phyloP scores from a whole-genome alignment of 1,284 basidiomycete genomes.

The Golubevia pallescens region DNA sequence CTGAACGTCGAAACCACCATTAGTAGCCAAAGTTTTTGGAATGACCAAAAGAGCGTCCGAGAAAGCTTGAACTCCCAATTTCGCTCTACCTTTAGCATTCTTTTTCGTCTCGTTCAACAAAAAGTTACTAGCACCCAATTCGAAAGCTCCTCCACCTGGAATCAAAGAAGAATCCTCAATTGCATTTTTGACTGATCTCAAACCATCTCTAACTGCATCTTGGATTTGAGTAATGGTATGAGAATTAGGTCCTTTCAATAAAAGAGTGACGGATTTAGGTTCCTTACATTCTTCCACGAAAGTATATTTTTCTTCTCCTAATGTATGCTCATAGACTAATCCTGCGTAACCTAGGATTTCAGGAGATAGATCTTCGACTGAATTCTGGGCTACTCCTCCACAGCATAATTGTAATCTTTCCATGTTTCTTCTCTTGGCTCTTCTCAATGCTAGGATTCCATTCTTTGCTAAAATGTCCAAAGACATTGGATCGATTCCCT shows the following conservation, averaged over 20 bases:
- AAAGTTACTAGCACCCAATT: constrained; percentile 88
- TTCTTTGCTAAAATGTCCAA: constrained; percentile 96
- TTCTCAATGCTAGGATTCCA: constrained; percentile 89
- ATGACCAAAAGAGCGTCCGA: constrained; percentile 93
- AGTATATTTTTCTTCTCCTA: constrained; percentile 98
- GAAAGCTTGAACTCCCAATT: constrained; percentile 96
- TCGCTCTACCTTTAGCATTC: constrained; percentile 89
- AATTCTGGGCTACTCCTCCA: constrained; percentile 97
- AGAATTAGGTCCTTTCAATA: constrained; percentile 97
- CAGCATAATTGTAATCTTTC: constrained; percentile 59
- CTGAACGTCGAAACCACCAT: constrained; percentile 97
- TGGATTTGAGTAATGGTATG: constrained; percentile 74
- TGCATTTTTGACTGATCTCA: constrained; percentile 95
- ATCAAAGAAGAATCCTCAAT: constrained; percentile 87
- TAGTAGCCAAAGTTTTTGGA: constrained; percentile 94
- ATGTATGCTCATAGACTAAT: constrained; percentile 96
- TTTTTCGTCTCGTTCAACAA: constrained; percentile 78
- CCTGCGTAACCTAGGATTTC: constrained; percentile 95
- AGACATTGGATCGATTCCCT: constrained; percentile 97
- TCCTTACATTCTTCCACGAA: constrained; percentile 96
- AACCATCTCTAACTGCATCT: constrained; percentile 93
- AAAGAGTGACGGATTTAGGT: constrained; percentile 93
- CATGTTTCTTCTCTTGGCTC: constrained; percentile 83
- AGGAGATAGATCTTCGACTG: constrained; percentile 91
- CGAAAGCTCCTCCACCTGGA: constrained; percentile 96